Conservation (phyloP, 495 filamentous ascomycete species). For the Zalerion maritima region DNA sequence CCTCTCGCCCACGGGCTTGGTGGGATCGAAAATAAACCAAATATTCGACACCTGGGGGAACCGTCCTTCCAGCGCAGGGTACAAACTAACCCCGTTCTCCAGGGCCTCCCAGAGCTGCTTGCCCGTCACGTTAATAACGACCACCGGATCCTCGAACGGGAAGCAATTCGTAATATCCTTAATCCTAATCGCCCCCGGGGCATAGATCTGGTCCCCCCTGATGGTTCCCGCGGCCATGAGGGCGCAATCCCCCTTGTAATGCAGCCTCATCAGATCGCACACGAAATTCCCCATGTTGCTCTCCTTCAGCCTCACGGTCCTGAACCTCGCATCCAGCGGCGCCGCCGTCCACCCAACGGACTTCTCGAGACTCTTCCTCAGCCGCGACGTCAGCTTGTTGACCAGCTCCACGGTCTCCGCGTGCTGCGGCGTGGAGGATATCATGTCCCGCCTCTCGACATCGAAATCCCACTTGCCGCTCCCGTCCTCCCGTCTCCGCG, state of each 20-base stretch:
- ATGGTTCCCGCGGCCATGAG: constrained; percentile 85
- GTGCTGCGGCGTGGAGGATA: constrained; percentile 50
- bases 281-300: constrained; percentile 83
- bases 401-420: constrained; percentile 40
- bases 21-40: constrained; percentile 49
- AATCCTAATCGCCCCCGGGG: constrained; percentile 57
- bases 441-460: constrained; percentile 59
- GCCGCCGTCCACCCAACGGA: constrained; percentile 68
- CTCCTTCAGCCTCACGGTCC: constrained; percentile 59
- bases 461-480: constrained; percentile 55
- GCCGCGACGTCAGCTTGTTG: constrained; percentile 48
- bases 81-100: constrained; percentile 65
- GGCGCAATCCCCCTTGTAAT: constrained; percentile 65
- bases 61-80: constrained; percentile 71
- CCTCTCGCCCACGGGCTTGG: constrained; percentile 40
- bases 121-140: constrained; percentile 56
- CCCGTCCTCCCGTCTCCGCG: constrained; percentile 33
- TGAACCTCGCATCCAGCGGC: constrained; percentile 73
- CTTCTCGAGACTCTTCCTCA: constrained; percentile 64
- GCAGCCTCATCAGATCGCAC: constrained; percentile 74
- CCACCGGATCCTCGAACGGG: constrained; percentile 82
- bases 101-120: constrained; percentile 55
- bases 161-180: constrained; percentile 73
- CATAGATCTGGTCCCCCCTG: constrained; percentile 77
- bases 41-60: constrained; percentile 79